These are phyloP conservation scores for Vigna hirtella DNA, from an alignment of 306 rosid genomes.

Conservation along the genomic window DNA sequence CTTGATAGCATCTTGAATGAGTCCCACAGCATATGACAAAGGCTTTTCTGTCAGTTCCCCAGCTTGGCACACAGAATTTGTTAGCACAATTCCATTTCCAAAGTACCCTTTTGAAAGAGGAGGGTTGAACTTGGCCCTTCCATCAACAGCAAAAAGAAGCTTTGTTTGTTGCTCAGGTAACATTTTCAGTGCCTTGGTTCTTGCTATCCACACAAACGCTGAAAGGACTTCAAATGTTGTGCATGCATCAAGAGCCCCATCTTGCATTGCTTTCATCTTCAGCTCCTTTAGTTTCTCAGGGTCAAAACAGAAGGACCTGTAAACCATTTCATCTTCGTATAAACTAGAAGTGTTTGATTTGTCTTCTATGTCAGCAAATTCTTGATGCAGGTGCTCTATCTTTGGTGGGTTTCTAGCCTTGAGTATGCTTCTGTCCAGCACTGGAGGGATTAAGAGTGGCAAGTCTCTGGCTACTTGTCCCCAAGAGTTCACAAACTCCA, in stretches of 20 bases:
- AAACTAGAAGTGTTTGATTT: conserved; percentile 54
- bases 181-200: conserved; percentile 72
- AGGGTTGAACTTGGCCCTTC: conserved; percentile 74
- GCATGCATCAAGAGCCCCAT: conserved; percentile 67
- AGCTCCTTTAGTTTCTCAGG: conserved; percentile 71
- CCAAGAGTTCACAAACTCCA: conserved; percentile 94
- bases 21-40: conserved; percentile 59
- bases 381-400: conserved; percentile 67
- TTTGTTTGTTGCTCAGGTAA: conserved; percentile 70
- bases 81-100: conserved; percentile 84
- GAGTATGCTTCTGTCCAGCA: conserved; percentile 70
- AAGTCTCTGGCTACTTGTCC: conserved; percentile 76
- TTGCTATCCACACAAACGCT: conserved; percentile 85
- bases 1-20: conserved; percentile 74
- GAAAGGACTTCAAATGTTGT: conserved; percentile 86
- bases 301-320: conserved; percentile 75
- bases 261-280: conserved; percentile 68
- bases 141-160: conserved; percentile 94
- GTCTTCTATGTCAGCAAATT: conserved; percentile 85
- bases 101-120: conserved; percentile 75
- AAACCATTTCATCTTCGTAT: conserved; percentile 69
- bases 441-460: conserved; percentile 68
- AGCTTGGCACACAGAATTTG: conserved; percentile 68
- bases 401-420: conserved; percentile 66
- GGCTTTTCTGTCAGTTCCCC: conserved; percentile 76